Percentiles rank a stretch among this genome's conserved stretches.
Evolutionary conservation across 2,329 filamentous ascomycete genomes (phyloP).

Genomic region (Aspergillus sp.): DNA sequence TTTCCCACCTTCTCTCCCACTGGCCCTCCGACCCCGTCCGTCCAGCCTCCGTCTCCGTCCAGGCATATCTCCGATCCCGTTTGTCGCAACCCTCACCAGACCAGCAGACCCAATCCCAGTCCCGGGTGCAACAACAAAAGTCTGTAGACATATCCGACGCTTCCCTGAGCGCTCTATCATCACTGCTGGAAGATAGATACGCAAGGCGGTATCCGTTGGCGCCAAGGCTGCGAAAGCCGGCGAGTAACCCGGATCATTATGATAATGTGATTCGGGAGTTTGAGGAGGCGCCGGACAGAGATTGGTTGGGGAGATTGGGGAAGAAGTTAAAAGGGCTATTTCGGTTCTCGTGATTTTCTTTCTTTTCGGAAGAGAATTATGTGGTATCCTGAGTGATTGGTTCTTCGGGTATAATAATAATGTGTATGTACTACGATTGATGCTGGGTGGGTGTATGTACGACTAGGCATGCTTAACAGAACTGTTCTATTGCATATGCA

Average conservation of each 20-base stretch:
- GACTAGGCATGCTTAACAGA: not conserved
- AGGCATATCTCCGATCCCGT: conserved; percentile 32
- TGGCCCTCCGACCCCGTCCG: conserved; percentile 40
- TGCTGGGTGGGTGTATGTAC: not conserved
- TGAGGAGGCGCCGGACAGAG: conserved; percentile 44
- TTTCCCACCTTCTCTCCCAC: conserved; percentile 35
- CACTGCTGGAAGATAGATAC: conserved; percentile 53
- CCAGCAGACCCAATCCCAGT: not conserved
- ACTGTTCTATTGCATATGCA: not conserved
- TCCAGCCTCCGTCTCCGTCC: conserved; percentile 38
- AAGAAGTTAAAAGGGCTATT: conserved; percentile 44
- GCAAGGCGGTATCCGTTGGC: conserved; percentile 44
- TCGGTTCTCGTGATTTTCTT: conserved; percentile 13
- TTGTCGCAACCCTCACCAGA: conserved; percentile 14
- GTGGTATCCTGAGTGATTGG: not conserved
- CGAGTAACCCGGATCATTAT: conserved; percentile 46
- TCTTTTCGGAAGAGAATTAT: too few species aligned
- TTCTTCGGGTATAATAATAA: not conserved
- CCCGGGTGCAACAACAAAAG: conserved; percentile 10
- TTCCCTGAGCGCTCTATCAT: conserved; percentile 51
- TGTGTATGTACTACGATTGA: not conserved
- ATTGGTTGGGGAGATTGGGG: conserved; percentile 37
- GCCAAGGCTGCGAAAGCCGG: conserved; percentile 40
- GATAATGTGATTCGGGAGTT: conserved; percentile 46
- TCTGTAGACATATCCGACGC: conserved; percentile 23